A percentile compares a stretch with the other conserved stretches of the same genome.
Evolutionary conservation across 495 filamentous ascomycete genomes (phyloP).

Genomic region (Hyphodiscus hymeniophilus): DNA sequence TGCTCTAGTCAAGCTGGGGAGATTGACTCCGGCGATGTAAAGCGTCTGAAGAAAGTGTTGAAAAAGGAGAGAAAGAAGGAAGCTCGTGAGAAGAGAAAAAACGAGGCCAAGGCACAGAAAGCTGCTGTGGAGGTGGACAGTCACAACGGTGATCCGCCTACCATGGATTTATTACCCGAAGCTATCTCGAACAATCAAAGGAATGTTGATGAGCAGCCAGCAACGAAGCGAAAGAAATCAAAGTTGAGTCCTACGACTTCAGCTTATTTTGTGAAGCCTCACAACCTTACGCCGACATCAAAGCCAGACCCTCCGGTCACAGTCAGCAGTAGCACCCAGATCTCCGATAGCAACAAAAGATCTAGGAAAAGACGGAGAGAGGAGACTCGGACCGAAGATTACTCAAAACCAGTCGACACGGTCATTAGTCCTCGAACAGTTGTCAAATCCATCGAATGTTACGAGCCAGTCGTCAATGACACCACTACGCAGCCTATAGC

Average conservation of each 20-base stretch:
- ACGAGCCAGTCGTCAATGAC: neutral
- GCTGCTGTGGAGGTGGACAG: no score
- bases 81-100: neutral
- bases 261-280: slow-evolving; percentile 4
- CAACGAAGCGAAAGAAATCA: neutral
- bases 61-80: neutral
- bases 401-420: neutral
- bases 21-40: neutral
- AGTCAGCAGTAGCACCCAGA: neutral
- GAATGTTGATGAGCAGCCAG: neutral
- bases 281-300: neutral
- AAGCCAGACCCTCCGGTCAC: neutral
- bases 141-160: neutral
- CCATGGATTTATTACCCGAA: neutral
- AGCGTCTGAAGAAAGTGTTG: neutral
- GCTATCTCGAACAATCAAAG: neutral
- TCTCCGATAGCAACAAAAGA: neutral
- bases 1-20: no score
- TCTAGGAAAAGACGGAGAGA: neutral
- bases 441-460: no score
- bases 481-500: neutral
- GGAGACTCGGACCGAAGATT: neutral
- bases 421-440: no score
- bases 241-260: slow-evolving; percentile 6
- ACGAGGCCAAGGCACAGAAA: neutral